These are phyloP conservation scores for Gastrodia elata DNA, from an alignment of 106 monocot genomes.

Conservation along the genomic window DNA sequence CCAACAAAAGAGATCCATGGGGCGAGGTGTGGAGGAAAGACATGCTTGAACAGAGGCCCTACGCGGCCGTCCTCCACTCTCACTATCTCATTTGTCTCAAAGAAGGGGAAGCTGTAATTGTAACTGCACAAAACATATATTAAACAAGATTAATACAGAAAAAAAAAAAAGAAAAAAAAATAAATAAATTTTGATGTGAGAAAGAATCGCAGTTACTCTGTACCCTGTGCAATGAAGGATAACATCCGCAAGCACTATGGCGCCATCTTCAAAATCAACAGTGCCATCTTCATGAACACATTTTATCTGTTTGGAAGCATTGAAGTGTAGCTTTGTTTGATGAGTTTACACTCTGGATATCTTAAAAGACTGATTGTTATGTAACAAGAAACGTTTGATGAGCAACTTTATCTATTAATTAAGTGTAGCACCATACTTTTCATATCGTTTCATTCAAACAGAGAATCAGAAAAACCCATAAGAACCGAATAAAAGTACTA, in stretches of 20 bases:
- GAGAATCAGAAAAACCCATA: no score
- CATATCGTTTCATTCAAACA: no score
- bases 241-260: slow-evolving; percentile 17
- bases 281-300: slow-evolving; percentile 25
- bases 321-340: no score
- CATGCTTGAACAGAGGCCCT: slow-evolving; percentile 42
- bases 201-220: neutral
- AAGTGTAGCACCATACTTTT: no score
- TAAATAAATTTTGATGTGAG: neutral
- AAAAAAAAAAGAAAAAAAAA: neutral
- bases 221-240: slow-evolving; percentile 48
- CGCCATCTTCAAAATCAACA: slow-evolving; percentile 31
- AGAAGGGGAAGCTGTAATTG: slow-evolving; percentile 38
- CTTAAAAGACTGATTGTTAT: no score
- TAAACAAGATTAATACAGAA: neutral
- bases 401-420: no score
- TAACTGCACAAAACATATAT: slow-evolving; percentile 19
- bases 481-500: no score
- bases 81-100: slow-evolving; percentile 22
- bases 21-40: slow-evolving; percentile 31
- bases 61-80: slow-evolving; percentile 41
- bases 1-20: slow-evolving; percentile 40
- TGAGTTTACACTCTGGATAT: no score
- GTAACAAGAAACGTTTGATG: no score
- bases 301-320: slow-evolving; percentile 18